Evolutionary conservation across 768 basidiomycete species (phyloP), one percentile per base, ranked within the genome.

Genomic region (Mycena chlorophos): DNA sequence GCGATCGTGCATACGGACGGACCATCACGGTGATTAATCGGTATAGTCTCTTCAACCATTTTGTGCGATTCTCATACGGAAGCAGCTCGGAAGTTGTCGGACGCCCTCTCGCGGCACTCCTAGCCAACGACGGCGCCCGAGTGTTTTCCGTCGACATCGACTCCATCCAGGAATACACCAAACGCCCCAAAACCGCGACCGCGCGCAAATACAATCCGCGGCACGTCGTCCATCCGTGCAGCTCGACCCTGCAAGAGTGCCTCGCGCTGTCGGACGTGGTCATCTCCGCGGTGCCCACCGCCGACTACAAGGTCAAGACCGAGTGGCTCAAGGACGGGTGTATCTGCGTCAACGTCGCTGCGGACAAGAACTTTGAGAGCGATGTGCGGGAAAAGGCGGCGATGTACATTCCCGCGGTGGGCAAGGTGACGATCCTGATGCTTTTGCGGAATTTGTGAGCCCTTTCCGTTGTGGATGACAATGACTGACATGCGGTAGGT

Each of bases 381-480:
- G 89, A 96, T 65, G 87, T 99, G 19, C 79, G 93, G 57, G 93
- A 96, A 19, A 93, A 94, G 94, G 95, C 94, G 12, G 93, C 94
- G 14, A 77, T 99, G 55, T 98, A 98, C 70, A 80, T 98, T 60
- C 94, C 96, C 8, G 88, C 92, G 4, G 93, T 99, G n/a, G 97
- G 97, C 19, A 97, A 96, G 74, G 90, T 97, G 54, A 99, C 97
- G 1, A 97, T 98, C 62, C 76, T 95, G 67, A 96, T 99, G 92
- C 80, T 99, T n/a, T 81, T 97, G 65, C 84, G 96, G 45, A 99
- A 99, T 69, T 67, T 99, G 89, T 94, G 68, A 67, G 92, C 45
- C 42, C 50, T 54, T 60, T 25, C 48, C 25, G 42, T 26, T 27
- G 12, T 30, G 19, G 14, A 12, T 42, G n/a, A n/a, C n/a, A n/a